phyloP scores from a whole-genome alignment of 306 rosid genomes.

The Erythrophleum fordii region DNA sequence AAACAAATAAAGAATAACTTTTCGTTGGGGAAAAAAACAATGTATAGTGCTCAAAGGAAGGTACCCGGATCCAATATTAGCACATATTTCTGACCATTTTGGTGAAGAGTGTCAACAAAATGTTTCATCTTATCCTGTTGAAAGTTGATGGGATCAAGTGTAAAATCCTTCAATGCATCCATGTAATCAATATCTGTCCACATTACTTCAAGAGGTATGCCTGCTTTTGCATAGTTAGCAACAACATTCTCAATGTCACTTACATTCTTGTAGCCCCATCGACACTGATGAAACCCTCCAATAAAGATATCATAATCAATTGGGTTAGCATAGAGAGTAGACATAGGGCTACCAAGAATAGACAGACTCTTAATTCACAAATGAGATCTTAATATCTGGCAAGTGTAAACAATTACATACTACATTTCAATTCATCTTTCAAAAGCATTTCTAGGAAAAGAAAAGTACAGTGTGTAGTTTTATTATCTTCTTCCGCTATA shows the following conservation, averaged over 20 bases:
- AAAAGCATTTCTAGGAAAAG: background rate
- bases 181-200: slow-evolving; percentile 97
- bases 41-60: background rate
- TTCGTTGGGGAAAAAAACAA: background rate
- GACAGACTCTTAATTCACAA: background rate
- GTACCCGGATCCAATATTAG: slow-evolving; percentile 85
- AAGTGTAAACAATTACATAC: background rate
- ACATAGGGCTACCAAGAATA: background rate
- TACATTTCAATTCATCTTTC: background rate
- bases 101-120: slow-evolving; percentile 66
- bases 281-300: slow-evolving; percentile 90
- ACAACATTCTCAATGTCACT: slow-evolving; percentile 66
- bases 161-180: slow-evolving; percentile 88
- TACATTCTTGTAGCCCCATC: slow-evolving; percentile 80
- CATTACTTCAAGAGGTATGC: slow-evolving; percentile 88
- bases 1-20: background rate
- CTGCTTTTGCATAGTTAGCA: slow-evolving; percentile 69
- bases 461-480: background rate
- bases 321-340: slow-evolving; percentile 26
- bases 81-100: slow-evolving; percentile 81
- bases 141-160: slow-evolving; percentile 86
- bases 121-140: slow-evolving; percentile 64
- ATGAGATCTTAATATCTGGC: background rate
- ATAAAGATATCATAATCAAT: slow-evolving; percentile 2
- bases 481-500: background rate